Evolutionary conservation across 768 basidiomycete species (phyloP).

Genomic region (Termitomyces sp.): DNA sequence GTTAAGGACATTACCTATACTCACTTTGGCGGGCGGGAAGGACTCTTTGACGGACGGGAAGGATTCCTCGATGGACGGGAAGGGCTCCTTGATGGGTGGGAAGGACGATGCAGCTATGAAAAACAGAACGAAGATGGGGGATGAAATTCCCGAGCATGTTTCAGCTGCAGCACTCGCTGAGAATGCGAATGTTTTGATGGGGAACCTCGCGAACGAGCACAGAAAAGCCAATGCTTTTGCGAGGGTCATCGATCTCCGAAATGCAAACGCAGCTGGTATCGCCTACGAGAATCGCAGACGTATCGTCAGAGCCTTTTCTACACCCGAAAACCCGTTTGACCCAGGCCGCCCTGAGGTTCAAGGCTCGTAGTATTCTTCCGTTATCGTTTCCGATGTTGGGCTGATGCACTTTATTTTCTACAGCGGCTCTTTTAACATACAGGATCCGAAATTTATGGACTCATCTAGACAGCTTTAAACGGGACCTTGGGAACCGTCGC

Average conservation of each 20-base stretch:
- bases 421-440: constrained; percentile 84
- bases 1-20: constrained; percentile 59
- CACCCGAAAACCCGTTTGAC: constrained; percentile 58
- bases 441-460: constrained; percentile 78
- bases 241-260: constrained; percentile 73
- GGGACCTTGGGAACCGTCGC: constrained; percentile 73
- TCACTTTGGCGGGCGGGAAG: constrained; percentile 30
- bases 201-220: constrained; percentile 28
- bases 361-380: constrained; percentile 38
- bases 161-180: constrained; percentile 3
- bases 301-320: constrained; percentile 76
- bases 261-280: constrained; percentile 84
- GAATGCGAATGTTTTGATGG: neutral
- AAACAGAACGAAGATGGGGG: too few species aligned
- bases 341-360: constrained; percentile 87
- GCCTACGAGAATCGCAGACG: constrained; percentile 81
- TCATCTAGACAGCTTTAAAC: constrained; percentile 62
- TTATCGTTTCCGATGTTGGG: neutral
- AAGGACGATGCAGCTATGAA: neutral
- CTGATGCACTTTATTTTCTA: neutral
- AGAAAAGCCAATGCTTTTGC: constrained; percentile 54
- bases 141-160: neutral
- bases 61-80: constrained; percentile 22
- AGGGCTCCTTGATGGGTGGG: constrained; percentile 1
- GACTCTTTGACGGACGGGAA: constrained; percentile 18